A percentile compares a stretch with the other conserved stretches of the same genome.
Evolutionary conservation across 805 yeast species (phyloP).

Genomic region (Candida stauntonica): DNA sequence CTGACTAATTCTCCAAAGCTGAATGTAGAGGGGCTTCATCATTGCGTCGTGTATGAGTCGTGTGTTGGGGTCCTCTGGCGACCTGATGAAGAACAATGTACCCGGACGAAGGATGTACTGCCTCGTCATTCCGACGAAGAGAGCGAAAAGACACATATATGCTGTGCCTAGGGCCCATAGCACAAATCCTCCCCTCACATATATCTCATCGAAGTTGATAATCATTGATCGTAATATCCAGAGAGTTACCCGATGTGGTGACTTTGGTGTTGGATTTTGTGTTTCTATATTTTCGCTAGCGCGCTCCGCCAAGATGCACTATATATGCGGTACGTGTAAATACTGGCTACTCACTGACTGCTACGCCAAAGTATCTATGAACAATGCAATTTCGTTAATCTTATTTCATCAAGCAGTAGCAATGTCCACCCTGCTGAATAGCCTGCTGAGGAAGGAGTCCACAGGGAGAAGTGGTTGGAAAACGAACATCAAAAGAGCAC

Average conservation of each 20-base stretch:
- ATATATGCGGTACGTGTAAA: too few species aligned
- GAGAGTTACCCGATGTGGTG: not conserved
- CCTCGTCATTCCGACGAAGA: constrained; percentile 82
- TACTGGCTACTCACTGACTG: too few species aligned
- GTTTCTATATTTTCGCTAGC: too few species aligned
- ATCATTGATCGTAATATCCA: constrained; percentile 1
- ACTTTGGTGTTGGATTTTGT: too few species aligned
- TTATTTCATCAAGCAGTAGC: too few species aligned
- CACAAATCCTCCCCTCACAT: not conserved
- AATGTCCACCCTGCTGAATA: too few species aligned
- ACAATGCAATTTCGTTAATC: too few species aligned
- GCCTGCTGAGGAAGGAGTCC: not conserved
- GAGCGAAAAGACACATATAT: constrained; percentile 85
- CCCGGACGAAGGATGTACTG: constrained; percentile 75
- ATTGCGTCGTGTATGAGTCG: constrained; percentile 84
- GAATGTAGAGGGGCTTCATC: constrained; percentile 67
- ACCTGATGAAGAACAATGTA: constrained; percentile 83
- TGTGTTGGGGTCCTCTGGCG: constrained; percentile 91
- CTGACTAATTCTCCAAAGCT: constrained; percentile 64
- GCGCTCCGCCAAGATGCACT: too few species aligned
- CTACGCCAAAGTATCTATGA: too few species aligned
- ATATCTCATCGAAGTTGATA: not conserved
- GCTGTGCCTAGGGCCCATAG: constrained; percentile 71
- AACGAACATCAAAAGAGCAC: constrained; percentile 68
- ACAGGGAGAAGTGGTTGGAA: constrained; percentile 50